phyloP scores from a whole-genome alignment of 2,329 filamentous ascomycete species.

The Arachnomyces sp. region DNA sequence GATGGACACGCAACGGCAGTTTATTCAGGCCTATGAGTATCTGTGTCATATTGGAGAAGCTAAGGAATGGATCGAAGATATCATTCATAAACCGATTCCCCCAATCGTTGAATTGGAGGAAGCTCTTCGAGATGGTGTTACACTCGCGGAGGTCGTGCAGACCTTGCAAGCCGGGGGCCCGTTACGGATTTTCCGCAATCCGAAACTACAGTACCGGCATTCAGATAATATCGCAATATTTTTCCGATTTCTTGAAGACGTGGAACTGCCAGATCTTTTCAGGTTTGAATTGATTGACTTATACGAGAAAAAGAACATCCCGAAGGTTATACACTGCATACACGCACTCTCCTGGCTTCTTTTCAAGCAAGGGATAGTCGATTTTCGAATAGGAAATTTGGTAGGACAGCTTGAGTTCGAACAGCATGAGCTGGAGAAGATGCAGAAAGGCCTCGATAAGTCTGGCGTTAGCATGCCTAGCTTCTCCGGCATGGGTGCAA shows the following conservation, averaged over 20 bases:
- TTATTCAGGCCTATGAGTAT: conserved; percentile 94
- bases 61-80: conserved; percentile 96
- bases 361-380: conserved; percentile 86
- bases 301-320: conserved; percentile 99
- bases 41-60: conserved; percentile 98
- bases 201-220: conserved; percentile 84
- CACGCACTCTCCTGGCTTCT: conserved; percentile 97
- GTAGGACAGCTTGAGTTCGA: conserved; percentile 96
- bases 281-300: conserved; percentile 94
- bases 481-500: conserved; percentile 94
- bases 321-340: conserved; percentile 98
- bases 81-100: conserved; percentile 76
- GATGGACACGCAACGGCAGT: conserved; percentile 99
- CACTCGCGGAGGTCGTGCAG: conserved; percentile 87
- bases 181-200: conserved; percentile 75
- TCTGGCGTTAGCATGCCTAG: conserved; percentile 93
- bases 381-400: conserved; percentile 92
- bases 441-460: conserved; percentile 94
- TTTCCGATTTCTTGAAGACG: conserved; percentile 85
- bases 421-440: conserved; percentile 92
- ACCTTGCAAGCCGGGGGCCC: conserved; percentile 70
- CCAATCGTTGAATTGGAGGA: conserved; percentile 92
- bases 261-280: conserved; percentile 90
- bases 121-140: conserved; percentile 84
- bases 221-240: conserved; percentile 98